These are phyloP conservation scores for Scheffersomyces spartinae DNA, from an alignment of 805 yeast species.

Conservation along the genomic window DNA sequence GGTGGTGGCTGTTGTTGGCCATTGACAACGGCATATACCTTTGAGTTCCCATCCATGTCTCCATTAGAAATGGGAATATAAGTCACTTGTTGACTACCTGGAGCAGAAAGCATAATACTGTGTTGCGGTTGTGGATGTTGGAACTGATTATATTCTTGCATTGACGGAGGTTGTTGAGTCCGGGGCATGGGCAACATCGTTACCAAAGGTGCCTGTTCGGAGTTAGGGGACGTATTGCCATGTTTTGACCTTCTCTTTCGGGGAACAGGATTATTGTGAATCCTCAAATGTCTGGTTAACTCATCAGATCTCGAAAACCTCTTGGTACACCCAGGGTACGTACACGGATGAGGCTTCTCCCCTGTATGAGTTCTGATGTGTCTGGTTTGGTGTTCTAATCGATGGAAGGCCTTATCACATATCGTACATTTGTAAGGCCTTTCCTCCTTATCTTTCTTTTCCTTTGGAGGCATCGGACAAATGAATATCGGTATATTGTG, in stretches of 20 bases:
- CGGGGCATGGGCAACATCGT: no score
- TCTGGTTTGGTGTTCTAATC: slow-evolving; percentile 84
- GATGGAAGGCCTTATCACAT: slow-evolving; percentile 77
- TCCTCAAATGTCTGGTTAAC: slow-evolving; percentile 74
- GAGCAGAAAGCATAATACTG: no score
- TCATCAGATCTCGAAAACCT: slow-evolving; percentile 76
- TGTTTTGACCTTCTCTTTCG: slow-evolving; percentile 30
- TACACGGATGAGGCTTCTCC: slow-evolving; percentile 81
- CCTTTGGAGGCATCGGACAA: slow-evolving; percentile 4
- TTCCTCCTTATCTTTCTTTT: slow-evolving; percentile 14
- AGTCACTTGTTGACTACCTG: no score
- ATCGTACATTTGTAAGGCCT: slow-evolving; percentile 80
- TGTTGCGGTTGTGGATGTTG: no score
- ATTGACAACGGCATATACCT: not conserved
- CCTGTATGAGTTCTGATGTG: slow-evolving; percentile 92
- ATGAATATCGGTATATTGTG: no score
- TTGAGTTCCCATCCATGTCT: not conserved
- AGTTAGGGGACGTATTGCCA: slow-evolving; percentile 1
- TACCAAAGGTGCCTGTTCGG: no score
- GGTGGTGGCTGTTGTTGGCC: slow-evolving; percentile 4
- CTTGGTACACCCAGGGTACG: slow-evolving; percentile 75
- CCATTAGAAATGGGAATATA: no score
- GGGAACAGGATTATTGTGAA: slow-evolving; percentile 52
- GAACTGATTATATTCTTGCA: no score
- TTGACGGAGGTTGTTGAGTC: no score